Conservation (phyloP, 371 early-diverging fungal genomes). For the Conidiobolus incongruus region DNA sequence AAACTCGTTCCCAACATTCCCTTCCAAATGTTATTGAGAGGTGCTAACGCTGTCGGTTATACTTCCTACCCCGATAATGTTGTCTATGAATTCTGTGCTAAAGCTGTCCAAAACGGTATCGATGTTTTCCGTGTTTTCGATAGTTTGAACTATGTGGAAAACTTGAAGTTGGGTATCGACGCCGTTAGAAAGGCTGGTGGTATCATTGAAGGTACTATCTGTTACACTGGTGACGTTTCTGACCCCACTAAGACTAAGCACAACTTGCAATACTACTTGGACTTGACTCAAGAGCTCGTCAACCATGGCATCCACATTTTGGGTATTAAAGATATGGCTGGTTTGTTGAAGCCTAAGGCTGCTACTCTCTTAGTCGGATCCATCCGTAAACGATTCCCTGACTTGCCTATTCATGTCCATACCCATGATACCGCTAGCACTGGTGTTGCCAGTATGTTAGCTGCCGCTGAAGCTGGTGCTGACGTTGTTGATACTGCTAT, state of each 20-base stretch:
- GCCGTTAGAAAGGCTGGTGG: constrained; percentile 87
- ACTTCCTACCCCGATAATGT: constrained; percentile 93
- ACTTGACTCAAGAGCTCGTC: constrained; percentile 73
- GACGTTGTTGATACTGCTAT: constrained; percentile 83
- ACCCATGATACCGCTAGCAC: constrained; percentile 94
- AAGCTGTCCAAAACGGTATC: constrained; percentile 71
- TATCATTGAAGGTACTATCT: constrained; percentile 78
- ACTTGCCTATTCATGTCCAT: constrained; percentile 84
- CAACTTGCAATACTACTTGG: constrained; percentile 73
- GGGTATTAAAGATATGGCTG: constrained; percentile 95
- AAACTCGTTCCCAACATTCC: constrained; percentile 86
- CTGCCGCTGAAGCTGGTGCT: constrained; percentile 80
- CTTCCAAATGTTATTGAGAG: constrained; percentile 93
- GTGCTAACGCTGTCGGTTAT: constrained; percentile 93
- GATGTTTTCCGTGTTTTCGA: constrained; percentile 94
- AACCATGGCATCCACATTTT: constrained; percentile 78
- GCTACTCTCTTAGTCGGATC: constrained; percentile 58
- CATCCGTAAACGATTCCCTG: constrained; percentile 69
- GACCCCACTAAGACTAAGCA: constrained; percentile 58
- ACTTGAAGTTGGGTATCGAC: constrained; percentile 80
- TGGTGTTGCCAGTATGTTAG: constrained; percentile 85
- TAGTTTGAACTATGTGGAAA: constrained; percentile 83
- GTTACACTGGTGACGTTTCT: constrained; percentile 84
- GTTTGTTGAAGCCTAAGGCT: constrained; percentile 76
- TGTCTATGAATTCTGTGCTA: constrained; percentile 81